Percentiles rank a stretch among this genome's conserved stretches.
phyloP scores from a whole-genome alignment of 345 rosid species.

The Pugionium dolabratum region DNA sequence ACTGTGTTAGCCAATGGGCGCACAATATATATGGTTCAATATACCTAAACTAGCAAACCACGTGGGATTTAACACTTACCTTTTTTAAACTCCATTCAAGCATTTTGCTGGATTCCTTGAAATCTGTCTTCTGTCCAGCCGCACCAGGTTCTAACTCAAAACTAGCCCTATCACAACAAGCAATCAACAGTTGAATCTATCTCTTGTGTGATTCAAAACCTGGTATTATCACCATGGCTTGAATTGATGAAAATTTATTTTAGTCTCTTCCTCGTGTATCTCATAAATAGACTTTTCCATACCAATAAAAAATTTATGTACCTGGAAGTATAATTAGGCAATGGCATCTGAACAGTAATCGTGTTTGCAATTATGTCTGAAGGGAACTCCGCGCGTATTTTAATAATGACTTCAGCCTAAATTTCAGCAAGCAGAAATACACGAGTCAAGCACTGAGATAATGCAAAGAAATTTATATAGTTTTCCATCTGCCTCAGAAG shows the following conservation, averaged over 20 bases:
- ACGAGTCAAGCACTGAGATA: slow-evolving; percentile 6
- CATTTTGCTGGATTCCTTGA: slow-evolving; percentile 79
- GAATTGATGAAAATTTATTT: neutral
- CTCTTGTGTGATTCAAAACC: neutral
- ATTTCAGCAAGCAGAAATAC: slow-evolving; percentile 35
- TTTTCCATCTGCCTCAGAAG: slow-evolving; percentile 28
- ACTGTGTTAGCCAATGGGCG: slow-evolving; percentile 15
- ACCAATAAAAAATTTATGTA: slow-evolving; percentile 37
- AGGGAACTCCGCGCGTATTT: slow-evolving; percentile 81
- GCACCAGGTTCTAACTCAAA: slow-evolving; percentile 88
- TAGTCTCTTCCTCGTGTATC: neutral
- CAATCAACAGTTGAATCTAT: slow-evolving; percentile 2
- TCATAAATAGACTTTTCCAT: neutral
- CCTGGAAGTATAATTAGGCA: slow-evolving; percentile 91
- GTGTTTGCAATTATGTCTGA: slow-evolving; percentile 85
- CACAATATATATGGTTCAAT: slow-evolving; percentile 4
- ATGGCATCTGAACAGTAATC: slow-evolving; percentile 78
- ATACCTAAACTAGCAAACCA: slow-evolving; percentile 6
- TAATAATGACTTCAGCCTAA: slow-evolving; percentile 92
- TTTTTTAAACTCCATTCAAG: slow-evolving; percentile 94
- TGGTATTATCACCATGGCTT: neutral
- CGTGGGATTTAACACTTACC: slow-evolving; percentile 46
- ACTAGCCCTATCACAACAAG: slow-evolving; percentile 58
- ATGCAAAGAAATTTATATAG: neutral
- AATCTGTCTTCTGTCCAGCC: slow-evolving; percentile 85